phyloP scores from a whole-genome alignment of 345 rosid species.

The Physaria fendleri region DNA sequence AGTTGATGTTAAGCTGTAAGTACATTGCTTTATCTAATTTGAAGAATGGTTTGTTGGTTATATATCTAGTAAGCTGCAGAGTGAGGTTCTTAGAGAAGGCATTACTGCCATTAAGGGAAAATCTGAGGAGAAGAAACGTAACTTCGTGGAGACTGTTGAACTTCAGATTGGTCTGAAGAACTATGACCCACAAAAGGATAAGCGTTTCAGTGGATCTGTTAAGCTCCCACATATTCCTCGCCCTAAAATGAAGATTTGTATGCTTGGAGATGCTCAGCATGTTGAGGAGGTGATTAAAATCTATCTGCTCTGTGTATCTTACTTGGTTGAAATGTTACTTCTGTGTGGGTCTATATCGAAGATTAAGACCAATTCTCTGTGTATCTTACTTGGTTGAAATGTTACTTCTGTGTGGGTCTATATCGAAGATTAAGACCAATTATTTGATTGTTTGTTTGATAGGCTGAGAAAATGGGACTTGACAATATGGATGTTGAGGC shows the following conservation, averaged over 20 bases:
- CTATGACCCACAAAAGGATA: constrained; percentile 82
- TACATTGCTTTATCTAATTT: not conserved
- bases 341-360: not conserved
- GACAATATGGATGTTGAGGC: constrained; percentile 41
- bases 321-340: not conserved
- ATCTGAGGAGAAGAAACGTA: constrained; percentile 47
- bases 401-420: not conserved
- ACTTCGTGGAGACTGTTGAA: constrained; percentile 69
- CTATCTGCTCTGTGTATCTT: not conserved
- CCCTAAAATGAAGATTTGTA: constrained; percentile 78
- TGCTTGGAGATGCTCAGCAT: constrained; percentile 91
- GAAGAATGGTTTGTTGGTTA: not conserved
- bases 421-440: not conserved
- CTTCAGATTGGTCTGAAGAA: constrained; percentile 80
- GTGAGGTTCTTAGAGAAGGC: constrained; percentile 65
- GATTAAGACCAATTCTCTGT: not conserved
- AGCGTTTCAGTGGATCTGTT: constrained; percentile 82
- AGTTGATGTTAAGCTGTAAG: not conserved
- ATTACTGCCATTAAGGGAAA: constrained; percentile 30
- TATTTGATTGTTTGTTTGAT: not conserved
- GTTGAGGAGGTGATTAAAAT: constrained; percentile 54
- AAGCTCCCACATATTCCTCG: constrained; percentile 80
- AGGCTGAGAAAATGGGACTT: constrained; percentile 42
- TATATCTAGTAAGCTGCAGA: constrained; percentile 67
- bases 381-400: not conserved